A percentile compares a stretch with the other conserved stretches of the same genome.
Evolutionary conservation across 106 monocot species (phyloP).

Genomic region (Vanilla planifolia): DNA sequence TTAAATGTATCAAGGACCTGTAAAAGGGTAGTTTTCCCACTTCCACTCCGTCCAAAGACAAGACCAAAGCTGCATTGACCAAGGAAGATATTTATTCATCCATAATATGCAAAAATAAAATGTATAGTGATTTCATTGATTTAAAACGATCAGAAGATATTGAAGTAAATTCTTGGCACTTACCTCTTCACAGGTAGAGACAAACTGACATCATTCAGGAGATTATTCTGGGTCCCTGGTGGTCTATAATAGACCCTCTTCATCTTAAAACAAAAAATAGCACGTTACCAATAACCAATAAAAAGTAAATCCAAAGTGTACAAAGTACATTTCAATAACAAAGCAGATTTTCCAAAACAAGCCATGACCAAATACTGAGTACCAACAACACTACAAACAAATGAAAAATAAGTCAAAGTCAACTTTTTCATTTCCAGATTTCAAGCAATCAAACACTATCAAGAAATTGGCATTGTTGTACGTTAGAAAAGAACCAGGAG

Average conservation of each 20-base stretch:
- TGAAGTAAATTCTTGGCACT: background rate
- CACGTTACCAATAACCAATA: background rate
- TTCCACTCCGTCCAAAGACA: slow-evolving; percentile 96
- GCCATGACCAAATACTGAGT: background rate
- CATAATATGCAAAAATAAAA: background rate
- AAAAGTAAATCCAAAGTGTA: background rate
- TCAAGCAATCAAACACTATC: too few relatives aligned
- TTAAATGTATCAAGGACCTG: slow-evolving; percentile 27
- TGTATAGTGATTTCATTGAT: background rate
- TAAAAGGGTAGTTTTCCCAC: slow-evolving; percentile 97
- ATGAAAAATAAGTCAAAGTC: too few relatives aligned
- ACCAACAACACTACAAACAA: too few relatives aligned
- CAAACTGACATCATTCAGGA: slow-evolving; percentile 59
- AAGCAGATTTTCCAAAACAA: background rate
- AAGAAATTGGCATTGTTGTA: too few relatives aligned
- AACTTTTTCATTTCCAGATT: too few relatives aligned
- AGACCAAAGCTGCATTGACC: slow-evolving; percentile 71
- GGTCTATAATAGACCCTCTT: slow-evolving; percentile 70
- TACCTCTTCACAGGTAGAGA: slow-evolving; percentile 31
- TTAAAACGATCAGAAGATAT: background rate
- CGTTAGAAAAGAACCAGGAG: background rate
- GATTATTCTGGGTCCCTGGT: slow-evolving; percentile 69
- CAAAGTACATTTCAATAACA: background rate
- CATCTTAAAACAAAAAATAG: slow-evolving; percentile 41
- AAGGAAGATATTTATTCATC: background rate